Evolutionary conservation across 2,329 filamentous ascomycete species (phyloP).

Genomic region (Fusarium abutilonis): DNA sequence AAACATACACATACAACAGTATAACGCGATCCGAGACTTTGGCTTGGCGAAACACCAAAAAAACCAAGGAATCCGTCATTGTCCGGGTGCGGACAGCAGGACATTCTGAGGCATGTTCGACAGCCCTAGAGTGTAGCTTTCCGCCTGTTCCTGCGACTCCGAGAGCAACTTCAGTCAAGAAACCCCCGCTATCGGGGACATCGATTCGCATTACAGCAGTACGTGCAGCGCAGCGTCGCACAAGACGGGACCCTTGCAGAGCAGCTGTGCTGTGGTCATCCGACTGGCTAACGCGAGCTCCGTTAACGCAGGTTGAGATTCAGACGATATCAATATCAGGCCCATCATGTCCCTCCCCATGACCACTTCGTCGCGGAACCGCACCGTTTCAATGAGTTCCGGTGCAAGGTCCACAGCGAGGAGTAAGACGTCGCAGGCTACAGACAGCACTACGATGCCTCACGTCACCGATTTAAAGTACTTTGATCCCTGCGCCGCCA

Average conservation of each 20-base stretch:
- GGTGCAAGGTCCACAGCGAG: slow-evolving; percentile 65
- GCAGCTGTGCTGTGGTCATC: slow-evolving; percentile 37
- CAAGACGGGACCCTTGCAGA: slow-evolving; percentile 45
- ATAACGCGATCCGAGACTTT: slow-evolving; percentile 30
- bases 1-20: slow-evolving; percentile 18
- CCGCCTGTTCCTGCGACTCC: slow-evolving; percentile 43
- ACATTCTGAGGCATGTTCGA: slow-evolving; percentile 53
- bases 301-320: slow-evolving; percentile 38
- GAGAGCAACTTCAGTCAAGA: slow-evolving; percentile 37
- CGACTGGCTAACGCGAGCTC: slow-evolving; percentile 36
- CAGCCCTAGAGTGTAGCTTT: slow-evolving; percentile 50
- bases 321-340: slow-evolving; percentile 50
- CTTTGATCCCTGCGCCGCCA: slow-evolving; percentile 90
- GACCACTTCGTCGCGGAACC: slow-evolving; percentile 65
- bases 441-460: slow-evolving; percentile 63
- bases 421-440: slow-evolving; percentile 53
- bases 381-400: slow-evolving; percentile 67
- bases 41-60: slow-evolving; percentile 32
- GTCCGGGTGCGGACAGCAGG: slow-evolving; percentile 49
- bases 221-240: slow-evolving; percentile 53
- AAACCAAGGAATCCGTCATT: slow-evolving; percentile 20
- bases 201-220: slow-evolving; percentile 52
- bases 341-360: slow-evolving; percentile 65
- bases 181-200: slow-evolving; percentile 45
- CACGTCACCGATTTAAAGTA: slow-evolving; percentile 61